Evolutionary conservation across 2,329 filamentous ascomycete genomes (phyloP).

Genomic region (Fusarium sp.): DNA sequence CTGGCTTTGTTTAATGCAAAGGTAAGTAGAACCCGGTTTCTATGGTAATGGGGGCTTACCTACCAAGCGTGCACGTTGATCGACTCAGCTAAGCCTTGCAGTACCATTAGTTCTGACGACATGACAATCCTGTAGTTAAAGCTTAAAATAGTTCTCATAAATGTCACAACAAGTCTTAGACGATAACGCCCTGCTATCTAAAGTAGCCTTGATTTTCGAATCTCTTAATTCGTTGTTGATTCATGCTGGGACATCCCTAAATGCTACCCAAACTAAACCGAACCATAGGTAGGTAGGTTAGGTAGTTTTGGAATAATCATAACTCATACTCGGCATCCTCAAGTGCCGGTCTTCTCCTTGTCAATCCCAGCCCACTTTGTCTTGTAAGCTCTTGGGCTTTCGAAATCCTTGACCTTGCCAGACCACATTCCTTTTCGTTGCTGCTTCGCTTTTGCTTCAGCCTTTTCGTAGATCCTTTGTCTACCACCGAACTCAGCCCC

Average conservation of each 20-base stretch:
- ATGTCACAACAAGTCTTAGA: neutral
- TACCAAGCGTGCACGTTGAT: neutral
- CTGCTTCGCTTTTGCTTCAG: slow-evolving; percentile 73
- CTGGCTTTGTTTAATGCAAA: slow-evolving; percentile 8
- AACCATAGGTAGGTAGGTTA: no score
- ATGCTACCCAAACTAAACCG: slow-evolving; percentile 13
- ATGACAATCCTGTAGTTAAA: neutral
- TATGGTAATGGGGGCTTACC: neutral
- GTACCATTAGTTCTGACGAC: neutral
- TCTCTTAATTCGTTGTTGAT: neutral
- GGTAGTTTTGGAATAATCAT: neutral
- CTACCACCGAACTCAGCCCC: slow-evolving; percentile 88
- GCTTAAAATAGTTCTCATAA: slow-evolving; percentile 17
- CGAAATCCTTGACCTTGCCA: slow-evolving; percentile 69
- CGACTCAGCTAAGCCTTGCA: neutral
- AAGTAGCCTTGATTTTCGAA: neutral
- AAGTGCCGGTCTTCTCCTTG: slow-evolving; percentile 33
- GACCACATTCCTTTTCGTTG: slow-evolving; percentile 81
- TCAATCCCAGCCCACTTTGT: slow-evolving; percentile 51
- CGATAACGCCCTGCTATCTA: neutral
- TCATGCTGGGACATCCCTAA: slow-evolving; percentile 3
- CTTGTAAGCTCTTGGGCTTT: slow-evolving; percentile 93
- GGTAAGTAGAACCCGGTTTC: neutral
- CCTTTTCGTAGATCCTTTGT: slow-evolving; percentile 71
- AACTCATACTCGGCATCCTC: slow-evolving; percentile 14